A percentile compares a stretch with the other conserved stretches of the same genome.
Evolutionary conservation across 129 eudicot genomes (phyloP).

Genomic region (Helichrysum umbraculigerum): DNA sequence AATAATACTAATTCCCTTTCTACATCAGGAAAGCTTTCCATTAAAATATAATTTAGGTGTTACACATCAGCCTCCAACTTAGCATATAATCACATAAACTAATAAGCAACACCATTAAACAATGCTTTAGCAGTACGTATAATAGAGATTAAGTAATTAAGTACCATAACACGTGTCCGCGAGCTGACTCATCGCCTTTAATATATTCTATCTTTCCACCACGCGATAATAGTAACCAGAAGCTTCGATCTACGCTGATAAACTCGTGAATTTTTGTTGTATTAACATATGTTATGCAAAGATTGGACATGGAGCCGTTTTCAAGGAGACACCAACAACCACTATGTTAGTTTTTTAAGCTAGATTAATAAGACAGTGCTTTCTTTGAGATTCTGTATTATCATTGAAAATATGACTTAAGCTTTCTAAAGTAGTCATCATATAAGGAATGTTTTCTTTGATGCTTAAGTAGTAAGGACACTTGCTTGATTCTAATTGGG

Average conservation of each 20-base stretch:
- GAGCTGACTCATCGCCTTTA: slow-evolving; percentile 43
- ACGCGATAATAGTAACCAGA: slow-evolving; percentile 44
- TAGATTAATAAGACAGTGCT: slow-evolving; percentile 30
- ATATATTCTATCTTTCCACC: slow-evolving; percentile 39
- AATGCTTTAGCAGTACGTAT: slow-evolving; percentile 31
- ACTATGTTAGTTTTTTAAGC: slow-evolving; percentile 37
- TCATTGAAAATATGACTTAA: slow-evolving; percentile 33
- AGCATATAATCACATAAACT: slow-evolving; percentile 34
- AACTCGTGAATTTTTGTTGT: slow-evolving; percentile 19
- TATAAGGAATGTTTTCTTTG: slow-evolving; percentile 35
- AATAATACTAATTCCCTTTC: slow-evolving; percentile 33
- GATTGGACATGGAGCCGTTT: slow-evolving; percentile 46
- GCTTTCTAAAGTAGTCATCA: slow-evolving; percentile 28
- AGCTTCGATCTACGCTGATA: slow-evolving; percentile 39
- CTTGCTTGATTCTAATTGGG: slow-evolving; percentile 20
- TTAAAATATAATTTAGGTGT: slow-evolving; percentile 34
- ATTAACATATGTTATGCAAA: slow-evolving; percentile 40
- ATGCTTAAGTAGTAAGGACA: slow-evolving; percentile 34
- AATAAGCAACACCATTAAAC: slow-evolving; percentile 39
- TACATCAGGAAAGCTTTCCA: slow-evolving; percentile 36
- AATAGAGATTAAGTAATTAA: slow-evolving; percentile 23
- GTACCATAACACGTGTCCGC: slow-evolving; percentile 56
- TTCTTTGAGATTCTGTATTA: slow-evolving; percentile 38
- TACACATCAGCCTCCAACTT: slow-evolving; percentile 40
- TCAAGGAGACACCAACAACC: slow-evolving; percentile 59